Conservation (phyloP, 371 early-diverging fungal species). For the Mucor piriformis region DNA sequence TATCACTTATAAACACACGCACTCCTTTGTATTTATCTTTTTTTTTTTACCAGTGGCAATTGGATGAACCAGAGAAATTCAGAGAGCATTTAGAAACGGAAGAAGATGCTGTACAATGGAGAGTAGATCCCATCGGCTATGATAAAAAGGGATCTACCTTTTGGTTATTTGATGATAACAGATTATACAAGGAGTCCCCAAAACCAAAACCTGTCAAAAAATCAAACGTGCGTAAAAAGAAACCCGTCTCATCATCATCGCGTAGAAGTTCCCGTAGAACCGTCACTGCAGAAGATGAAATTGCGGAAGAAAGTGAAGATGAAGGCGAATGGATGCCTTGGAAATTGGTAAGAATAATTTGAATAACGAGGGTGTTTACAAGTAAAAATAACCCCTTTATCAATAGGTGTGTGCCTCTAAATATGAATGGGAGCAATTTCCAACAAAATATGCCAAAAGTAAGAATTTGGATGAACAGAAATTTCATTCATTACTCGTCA, state of each 20-base stretch:
- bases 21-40: not conserved
- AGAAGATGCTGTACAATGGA: slow-evolving; percentile 69
- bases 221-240: slow-evolving; percentile 13
- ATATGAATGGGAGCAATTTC: slow-evolving; percentile 66
- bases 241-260: slow-evolving; percentile 5
- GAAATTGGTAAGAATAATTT: slow-evolving; percentile 48
- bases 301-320: slow-evolving; percentile 34
- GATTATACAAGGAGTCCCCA: slow-evolving; percentile 64
- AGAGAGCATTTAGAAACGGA: slow-evolving; percentile 57
- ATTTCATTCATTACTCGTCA: slow-evolving; percentile 53
- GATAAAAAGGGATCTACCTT: slow-evolving; percentile 70
- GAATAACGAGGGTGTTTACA: too few relatives aligned
- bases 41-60: slow-evolving; percentile 63
- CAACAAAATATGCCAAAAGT: slow-evolving; percentile 54
- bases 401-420: slow-evolving; percentile 59
- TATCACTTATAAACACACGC: not conserved
- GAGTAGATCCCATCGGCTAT: slow-evolving; percentile 76
- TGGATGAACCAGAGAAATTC: slow-evolving; percentile 69
- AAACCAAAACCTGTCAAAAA: slow-evolving; percentile 35
- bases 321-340: slow-evolving; percentile 49
- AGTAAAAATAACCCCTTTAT: too few relatives aligned
- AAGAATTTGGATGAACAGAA: slow-evolving; percentile 59
- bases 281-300: not conserved
- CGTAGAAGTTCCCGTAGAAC: slow-evolving; percentile 24
- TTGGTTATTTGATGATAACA: slow-evolving; percentile 82